Evolutionary conservation across 1,284 basidiomycete species (phyloP), one percentile per base, ranked within the genome.

Genomic region (Cutaneotrichosporon dermatis): DNA sequence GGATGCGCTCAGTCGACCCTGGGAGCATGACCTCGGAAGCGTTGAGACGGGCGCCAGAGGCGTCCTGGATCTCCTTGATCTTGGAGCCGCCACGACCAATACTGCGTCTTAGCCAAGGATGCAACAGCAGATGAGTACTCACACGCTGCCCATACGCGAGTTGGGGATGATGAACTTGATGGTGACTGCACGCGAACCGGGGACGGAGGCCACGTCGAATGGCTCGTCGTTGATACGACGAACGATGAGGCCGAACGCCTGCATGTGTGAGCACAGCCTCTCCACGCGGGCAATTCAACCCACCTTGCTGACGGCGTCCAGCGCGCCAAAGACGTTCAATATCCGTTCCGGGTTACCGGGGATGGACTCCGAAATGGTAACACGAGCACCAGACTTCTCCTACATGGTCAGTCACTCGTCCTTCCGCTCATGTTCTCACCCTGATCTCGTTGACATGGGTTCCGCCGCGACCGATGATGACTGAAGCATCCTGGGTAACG

Each of bases 141-240:
- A 79, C 76, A 99, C 92, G 40, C 92, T 96, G 41, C 96, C 96
- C 96, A 99, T 99, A 61, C 95, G 88, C 13, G 93, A 95, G 80
- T 99, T 97, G 67, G 96, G 96, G 55, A 99, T 95, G 86, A 99
- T 98, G 77, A 96, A 97, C 79, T 98, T 96, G 82, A 99, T 98
- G 34, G 96, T 99, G 58, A 98, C 95, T 33, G 96, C 94, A 60
- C 95, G 86, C 70, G 92, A 96, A 58, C 96, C 96, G 46, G 96
- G 96, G 6, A 99, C 89, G 35, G 96, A 99, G 9, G 96, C 90
- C 57, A 92, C 88, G 73, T 98, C 95, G 76, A 95, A 98, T 1
- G 96, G 95, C 77, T 99, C 96, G 76, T 99, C 96, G 76, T 99
- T 99, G 80, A 99, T 98, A 68, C 95, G 86, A 63, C 96, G 89